Evolutionary conservation across 768 basidiomycete genomes (phyloP).

Genomic region (Xerocomus brunneocitrinus): DNA sequence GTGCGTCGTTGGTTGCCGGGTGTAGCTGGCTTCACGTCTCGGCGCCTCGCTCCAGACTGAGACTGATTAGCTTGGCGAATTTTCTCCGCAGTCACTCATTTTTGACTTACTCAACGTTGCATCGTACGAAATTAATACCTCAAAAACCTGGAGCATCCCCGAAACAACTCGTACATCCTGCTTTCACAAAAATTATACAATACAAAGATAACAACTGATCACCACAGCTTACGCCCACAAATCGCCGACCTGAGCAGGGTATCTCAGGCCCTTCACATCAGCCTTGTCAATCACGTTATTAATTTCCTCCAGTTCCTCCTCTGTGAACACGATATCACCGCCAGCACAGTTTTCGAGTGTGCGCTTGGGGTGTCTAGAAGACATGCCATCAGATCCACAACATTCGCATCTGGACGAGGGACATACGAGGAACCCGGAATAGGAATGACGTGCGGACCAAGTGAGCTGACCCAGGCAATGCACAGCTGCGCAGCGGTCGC

Average conservation of each 20-base stretch:
- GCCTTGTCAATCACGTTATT: conserved; percentile 32
- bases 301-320: conserved; percentile 38
- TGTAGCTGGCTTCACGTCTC: no score
- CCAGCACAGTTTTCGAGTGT: conserved; percentile 42
- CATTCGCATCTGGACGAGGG: neutral
- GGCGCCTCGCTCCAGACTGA: no score
- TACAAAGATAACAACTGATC: neutral
- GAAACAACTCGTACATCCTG: no score
- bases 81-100: no score
- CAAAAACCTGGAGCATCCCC: no score
- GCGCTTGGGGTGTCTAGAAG: conserved; percentile 29
- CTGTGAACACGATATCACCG: conserved; percentile 36
- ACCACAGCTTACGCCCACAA: conserved; percentile 31
- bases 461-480: conserved; percentile 39
- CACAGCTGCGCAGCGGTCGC: conserved; percentile 39
- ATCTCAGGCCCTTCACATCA: conserved; percentile 38
- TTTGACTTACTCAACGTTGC: no score
- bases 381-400: neutral
- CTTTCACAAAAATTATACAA: no score
- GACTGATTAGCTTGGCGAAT: no score
- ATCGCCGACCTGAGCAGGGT: conserved; percentile 14
- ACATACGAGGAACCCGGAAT: conserved; percentile 43
- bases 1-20: no score
- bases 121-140: no score
- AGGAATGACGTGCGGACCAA: conserved; percentile 41